Evolutionary conservation across 768 basidiomycete species (phyloP).

Genomic region (Cystofilobasidium capitatum): DNA sequence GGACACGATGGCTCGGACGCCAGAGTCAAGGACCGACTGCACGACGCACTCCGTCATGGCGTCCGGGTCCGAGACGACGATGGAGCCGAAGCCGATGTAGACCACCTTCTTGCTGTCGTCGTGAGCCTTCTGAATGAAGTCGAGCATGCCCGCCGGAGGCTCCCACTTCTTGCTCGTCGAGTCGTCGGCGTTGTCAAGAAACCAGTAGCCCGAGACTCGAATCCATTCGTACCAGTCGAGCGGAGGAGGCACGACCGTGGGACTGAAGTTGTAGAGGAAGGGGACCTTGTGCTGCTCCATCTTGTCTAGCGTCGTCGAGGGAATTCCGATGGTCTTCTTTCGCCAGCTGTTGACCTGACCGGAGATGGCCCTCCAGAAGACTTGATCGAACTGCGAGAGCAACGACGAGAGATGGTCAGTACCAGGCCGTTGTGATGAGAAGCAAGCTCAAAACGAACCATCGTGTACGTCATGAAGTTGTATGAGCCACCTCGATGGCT

Average conservation of each 20-base stretch:
- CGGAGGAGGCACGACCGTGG: constrained; percentile 78
- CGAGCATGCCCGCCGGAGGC: constrained; percentile 65
- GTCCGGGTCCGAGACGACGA: constrained; percentile 78
- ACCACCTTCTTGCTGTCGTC: constrained; percentile 74
- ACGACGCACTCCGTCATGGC: constrained; percentile 84
- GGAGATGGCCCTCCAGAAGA: constrained; percentile 86
- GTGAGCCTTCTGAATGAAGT: constrained; percentile 74
- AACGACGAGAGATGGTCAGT: background rate
- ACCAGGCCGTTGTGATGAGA: background rate
- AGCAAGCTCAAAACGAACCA: background rate
- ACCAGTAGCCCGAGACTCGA: constrained; percentile 67
- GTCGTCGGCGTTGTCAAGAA: constrained; percentile 84
- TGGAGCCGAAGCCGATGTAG: constrained; percentile 51
- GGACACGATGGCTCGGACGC: constrained; percentile 83
- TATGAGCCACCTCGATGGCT: constrained; percentile 95
- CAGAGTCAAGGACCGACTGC: constrained; percentile 75
- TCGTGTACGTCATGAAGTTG: constrained; percentile 69
- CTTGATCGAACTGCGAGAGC: constrained; percentile 82
- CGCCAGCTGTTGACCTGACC: constrained; percentile 95
- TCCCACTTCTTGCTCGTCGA: constrained; percentile 58
- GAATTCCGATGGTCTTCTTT: constrained; percentile 60
- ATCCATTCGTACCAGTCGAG: constrained; percentile 99
- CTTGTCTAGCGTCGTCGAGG: constrained; percentile 77
- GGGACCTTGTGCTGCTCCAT: constrained; percentile 97
- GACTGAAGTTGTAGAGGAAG: constrained; percentile 95